Conservation (phyloP, 345 rosid genomes). For the Eucalyptus erythrocorys region DNA sequence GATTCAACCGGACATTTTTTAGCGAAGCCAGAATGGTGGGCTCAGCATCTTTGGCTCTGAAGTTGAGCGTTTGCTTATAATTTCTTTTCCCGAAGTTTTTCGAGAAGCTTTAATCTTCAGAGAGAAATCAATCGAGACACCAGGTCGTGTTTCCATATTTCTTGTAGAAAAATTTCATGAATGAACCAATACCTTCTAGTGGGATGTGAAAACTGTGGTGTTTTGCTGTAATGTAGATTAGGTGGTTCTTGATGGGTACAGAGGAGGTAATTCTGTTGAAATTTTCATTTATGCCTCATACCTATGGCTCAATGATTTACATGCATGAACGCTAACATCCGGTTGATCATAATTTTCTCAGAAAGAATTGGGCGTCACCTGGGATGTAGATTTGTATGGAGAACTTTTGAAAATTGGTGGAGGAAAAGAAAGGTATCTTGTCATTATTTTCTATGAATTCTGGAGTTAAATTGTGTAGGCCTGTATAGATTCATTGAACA, state of each 20-base stretch:
- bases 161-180: neutral
- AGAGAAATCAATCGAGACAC: neutral
- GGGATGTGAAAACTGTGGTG: neutral
- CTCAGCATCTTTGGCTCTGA: neutral
- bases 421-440: conserved; percentile 74
- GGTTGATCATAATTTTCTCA: conserved; percentile 1
- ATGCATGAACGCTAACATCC: neutral
- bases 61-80: neutral
- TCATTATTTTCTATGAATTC: neutral
- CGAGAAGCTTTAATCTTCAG: neutral
- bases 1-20: neutral
- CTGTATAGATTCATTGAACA: neutral
- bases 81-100: neutral
- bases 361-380: conserved; percentile 75
- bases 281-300: neutral
- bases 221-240: neutral
- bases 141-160: neutral
- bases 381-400: conserved; percentile 93
- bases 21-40: neutral
- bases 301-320: neutral
- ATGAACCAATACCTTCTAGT: neutral
- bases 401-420: conserved; percentile 94
- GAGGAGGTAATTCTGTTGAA: neutral
- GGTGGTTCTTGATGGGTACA: neutral
- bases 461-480: neutral